Base-by-base conservation (phyloP, 768 basidiomycete genomes). In the Phaffia tasmanica region DNA sequence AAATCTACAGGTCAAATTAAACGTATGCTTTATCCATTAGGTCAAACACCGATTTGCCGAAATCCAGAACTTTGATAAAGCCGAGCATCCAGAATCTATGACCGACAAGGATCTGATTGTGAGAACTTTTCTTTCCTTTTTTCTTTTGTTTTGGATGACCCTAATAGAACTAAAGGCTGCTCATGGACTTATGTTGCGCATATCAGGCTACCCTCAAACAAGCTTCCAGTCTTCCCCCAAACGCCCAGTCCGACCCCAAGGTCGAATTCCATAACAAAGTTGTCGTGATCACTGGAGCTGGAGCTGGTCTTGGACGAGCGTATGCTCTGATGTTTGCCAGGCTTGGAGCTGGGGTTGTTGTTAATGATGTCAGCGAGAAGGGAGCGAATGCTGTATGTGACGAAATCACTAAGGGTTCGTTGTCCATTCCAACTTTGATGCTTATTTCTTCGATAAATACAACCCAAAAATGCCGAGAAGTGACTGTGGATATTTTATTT, bases 341-440 rank as follows among this genome's bases (percentile, higher is more conserved):
- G 63, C 84, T 93, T 11, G 94, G 95, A n/a, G 94, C 91, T 14
- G 95, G 95, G 72, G 88, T 99, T 42, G 88, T 98, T 55, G 84
- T 98, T 53, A 99, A 98, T 75, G 95, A 99, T 73, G 86, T 97
- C 57, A 90, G 81, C 74, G 86, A 86, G 73, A 88, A 91, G 71
- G 86, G 83, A 1, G 92, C 92, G 8, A 83, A 83, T 25, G 78
- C 81, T 9, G 92, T 98, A 1, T 90, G 89, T 21, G 82, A 86
- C n/a, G 92, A 97, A 74, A 83, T 98, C 67, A 81, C 82, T 68
- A 83, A 85, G 75, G 84, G 91, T 88, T 60, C 53, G 80, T 74
- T 29, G 48, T 46, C 15, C 15, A 7, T 49, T 47, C 59, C 21
- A 47, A 1, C 16, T n/a, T n/a, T n/a, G n/a, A n/a, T 51, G 25